Evolutionary conservation across 2,329 filamentous ascomycete genomes (phyloP).

Genomic region (Cadophora sp.): DNA sequence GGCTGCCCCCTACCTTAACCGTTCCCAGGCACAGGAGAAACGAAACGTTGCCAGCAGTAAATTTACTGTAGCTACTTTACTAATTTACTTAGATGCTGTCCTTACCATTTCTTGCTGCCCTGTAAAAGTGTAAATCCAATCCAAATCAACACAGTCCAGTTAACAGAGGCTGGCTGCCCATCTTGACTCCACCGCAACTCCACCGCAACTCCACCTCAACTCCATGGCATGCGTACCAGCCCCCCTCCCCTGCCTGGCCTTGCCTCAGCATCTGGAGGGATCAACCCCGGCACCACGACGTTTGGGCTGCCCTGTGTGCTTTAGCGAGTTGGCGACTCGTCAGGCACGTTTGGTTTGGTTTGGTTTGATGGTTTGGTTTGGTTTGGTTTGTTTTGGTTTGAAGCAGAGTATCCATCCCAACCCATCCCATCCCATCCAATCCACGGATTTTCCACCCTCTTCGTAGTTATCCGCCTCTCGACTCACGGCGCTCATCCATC

Average conservation of each 20-base stretch:
- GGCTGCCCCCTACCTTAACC: too few relatives aligned
- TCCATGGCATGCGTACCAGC: background rate
- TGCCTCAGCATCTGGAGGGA: background rate
- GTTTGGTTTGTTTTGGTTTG: conserved; percentile 16
- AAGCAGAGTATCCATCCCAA: too few relatives aligned
- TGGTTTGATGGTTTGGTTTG: too few relatives aligned
- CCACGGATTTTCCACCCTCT: too few relatives aligned
- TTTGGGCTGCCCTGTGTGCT: conserved; percentile 18
- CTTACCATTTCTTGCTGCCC: background rate
- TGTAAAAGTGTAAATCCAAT: background rate
- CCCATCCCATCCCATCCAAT: background rate
- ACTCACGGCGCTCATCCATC: background rate
- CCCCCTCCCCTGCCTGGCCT: background rate
- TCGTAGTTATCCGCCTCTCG: too few relatives aligned
- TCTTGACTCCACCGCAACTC: background rate
- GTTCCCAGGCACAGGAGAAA: too few relatives aligned
- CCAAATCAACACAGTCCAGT: background rate
- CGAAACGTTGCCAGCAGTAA: too few relatives aligned
- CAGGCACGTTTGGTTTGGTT: conserved; percentile 17
- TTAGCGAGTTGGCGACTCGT: conserved; percentile 1
- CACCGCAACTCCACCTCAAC: background rate
- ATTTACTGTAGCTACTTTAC: too few relatives aligned
- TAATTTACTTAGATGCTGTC: too few relatives aligned
- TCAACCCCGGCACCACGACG: conserved; percentile 8
- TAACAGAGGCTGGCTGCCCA: background rate